A percentile compares a stretch with the other conserved stretches of the same genome.
phyloP scores from a whole-genome alignment of 345 rosid species.

The Firmiana major region DNA sequence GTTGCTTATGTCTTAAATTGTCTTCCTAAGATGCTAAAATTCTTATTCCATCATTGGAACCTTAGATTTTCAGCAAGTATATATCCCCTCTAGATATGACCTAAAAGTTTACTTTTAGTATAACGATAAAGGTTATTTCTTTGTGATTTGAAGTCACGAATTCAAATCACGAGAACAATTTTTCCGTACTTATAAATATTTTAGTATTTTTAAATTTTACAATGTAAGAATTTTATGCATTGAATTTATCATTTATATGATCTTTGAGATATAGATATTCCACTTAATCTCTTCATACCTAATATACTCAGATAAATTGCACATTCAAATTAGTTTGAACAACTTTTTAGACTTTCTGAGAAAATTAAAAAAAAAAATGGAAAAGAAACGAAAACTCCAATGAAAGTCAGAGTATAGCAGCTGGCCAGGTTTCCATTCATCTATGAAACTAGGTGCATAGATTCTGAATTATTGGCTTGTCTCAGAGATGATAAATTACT shows the following conservation, averaged over 20 bases:
- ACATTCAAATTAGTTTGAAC: background rate
- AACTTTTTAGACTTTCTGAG: no score
- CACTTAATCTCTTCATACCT: slow-evolving; percentile 11
- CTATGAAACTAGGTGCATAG: background rate
- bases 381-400: background rate
- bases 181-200: no score
- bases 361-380: no score
- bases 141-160: no score
- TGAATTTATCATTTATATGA: no score
- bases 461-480: background rate
- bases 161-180: no score
- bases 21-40: slow-evolving; percentile 29
- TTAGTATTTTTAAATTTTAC: no score
- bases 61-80: slow-evolving; percentile 25
- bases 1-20: background rate
- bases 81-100: slow-evolving; percentile 18
- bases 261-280: no score
- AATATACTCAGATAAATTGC: background rate
- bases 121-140: no score
- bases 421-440: background rate
- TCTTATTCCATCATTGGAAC: slow-evolving; percentile 23
- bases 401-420: background rate
- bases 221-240: no score
- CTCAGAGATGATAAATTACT: background rate
- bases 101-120: no score